Conservation (phyloP, 78 protist species). For the Monosiga brevicollis region DNA sequence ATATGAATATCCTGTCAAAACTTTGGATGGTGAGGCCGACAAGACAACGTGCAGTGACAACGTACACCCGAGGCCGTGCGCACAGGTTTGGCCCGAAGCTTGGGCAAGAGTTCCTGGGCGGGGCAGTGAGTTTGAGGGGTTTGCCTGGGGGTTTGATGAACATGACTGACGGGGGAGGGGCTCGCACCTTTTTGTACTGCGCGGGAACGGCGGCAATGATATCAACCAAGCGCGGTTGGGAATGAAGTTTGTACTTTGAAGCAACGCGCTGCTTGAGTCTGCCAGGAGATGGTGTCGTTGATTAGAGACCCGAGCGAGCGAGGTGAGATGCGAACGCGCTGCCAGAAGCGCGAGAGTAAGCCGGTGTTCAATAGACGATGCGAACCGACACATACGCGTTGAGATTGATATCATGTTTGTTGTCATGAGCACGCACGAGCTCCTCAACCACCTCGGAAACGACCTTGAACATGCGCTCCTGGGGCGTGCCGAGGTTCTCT, state of each 20-base stretch:
- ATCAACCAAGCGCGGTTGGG: conserved; percentile 67
- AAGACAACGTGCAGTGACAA: not conserved
- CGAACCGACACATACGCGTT: no score
- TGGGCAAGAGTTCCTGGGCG: conserved; percentile 48
- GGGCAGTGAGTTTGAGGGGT: not conserved
- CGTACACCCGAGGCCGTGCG: conserved; percentile 88
- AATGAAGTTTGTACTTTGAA: conserved; percentile 2
- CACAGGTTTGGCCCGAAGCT: conserved; percentile 81
- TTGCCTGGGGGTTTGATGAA: not conserved
- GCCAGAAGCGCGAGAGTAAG: no score
- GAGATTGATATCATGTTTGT: no score
- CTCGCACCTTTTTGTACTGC: conserved; percentile 25
- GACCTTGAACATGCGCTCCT: no score
- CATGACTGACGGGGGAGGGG: not conserved
- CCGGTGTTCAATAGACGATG: no score
- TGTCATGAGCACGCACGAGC: no score
- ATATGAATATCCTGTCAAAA: not conserved
- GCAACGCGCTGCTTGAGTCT: not conserved
- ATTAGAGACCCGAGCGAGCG: no score
- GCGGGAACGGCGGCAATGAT: conserved; percentile 86
- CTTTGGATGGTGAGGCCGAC: not conserved
- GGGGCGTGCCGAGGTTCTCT: no score
- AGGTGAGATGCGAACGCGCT: no score
- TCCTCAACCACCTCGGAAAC: no score
- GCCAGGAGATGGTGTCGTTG: no score